phyloP scores from a whole-genome alignment of 768 basidiomycete species.

The Cytidiella melzeri region DNA sequence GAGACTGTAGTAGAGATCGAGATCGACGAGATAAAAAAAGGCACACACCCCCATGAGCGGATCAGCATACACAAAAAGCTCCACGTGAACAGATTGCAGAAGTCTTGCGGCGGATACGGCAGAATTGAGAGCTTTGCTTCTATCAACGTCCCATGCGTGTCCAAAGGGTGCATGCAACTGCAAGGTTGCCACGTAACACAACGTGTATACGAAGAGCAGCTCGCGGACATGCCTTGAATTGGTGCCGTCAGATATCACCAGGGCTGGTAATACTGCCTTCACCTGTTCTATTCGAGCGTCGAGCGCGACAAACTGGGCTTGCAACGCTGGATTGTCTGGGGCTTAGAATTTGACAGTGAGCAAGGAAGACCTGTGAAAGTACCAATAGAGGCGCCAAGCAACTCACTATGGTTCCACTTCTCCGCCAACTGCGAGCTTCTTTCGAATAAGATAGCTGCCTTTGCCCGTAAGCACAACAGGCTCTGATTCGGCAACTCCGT shows the following conservation, averaged over 20 bases:
- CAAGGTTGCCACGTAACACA: constrained; percentile 24
- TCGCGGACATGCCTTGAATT: constrained; percentile 8
- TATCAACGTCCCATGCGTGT: constrained; percentile 7
- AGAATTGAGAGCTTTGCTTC: constrained; percentile 15
- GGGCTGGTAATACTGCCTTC: constrained; percentile 16
- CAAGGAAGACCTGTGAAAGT: not conserved
- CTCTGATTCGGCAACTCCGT: constrained; percentile 28
- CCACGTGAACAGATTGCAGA: constrained; percentile 12
- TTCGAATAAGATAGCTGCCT: constrained; percentile 55
- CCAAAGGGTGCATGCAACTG: constrained; percentile 24
- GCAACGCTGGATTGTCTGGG: not conserved
- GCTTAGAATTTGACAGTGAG: not conserved
- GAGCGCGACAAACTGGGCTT: constrained; percentile 20
- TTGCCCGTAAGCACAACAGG: constrained; percentile 39
- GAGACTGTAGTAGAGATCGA: no score
- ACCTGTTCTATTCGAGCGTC: constrained; percentile 27
- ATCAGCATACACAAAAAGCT: constrained; percentile 12
- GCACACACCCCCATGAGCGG: constrained; percentile 21
- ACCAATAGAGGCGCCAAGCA: no score
- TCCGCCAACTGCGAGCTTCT: constrained; percentile 47
- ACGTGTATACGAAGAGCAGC: constrained; percentile 21
- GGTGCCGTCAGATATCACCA: constrained; percentile 5
- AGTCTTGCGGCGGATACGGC: constrained; percentile 16
- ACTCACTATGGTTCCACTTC: constrained; percentile 26
- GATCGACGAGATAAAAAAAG: no score